Evolutionary conservation across 768 basidiomycete species (phyloP), one percentile per base, ranked within the genome.

Genomic region (Lentinula raphanica): DNA sequence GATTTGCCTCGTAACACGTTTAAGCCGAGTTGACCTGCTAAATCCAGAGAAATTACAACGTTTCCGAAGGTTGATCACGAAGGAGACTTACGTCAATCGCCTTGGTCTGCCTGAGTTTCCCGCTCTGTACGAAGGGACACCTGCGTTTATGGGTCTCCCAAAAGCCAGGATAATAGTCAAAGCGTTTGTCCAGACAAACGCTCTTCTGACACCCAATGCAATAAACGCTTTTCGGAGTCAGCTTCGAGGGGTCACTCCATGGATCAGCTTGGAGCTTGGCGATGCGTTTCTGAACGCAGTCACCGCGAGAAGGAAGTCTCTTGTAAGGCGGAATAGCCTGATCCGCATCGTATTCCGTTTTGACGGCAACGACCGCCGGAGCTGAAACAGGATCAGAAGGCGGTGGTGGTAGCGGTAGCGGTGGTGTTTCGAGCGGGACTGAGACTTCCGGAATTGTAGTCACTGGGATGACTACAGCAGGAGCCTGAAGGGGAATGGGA

Each of bases 111-210:
- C 15, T 25, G 3, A 28, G 27, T 31, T n/a, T 29, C 35, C 51
- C 54, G n/a, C n/a, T 46, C 25, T 44, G 54, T 7, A 56, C 54
- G n/a, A 28, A 39, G 1, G 56, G 56, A 49, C 56, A 57, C 15
- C 44, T 45, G 7, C 35, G 28, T 31, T 49, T 57, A 46, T 57
- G 56, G 8, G 44, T 57, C 29, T 48, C 44, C 56, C 56, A 57
- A 36, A 57, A 57, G 17, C 56, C 56, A 49, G 56, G 56, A 36
- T 57, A 57, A 25, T 57, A 57, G 23, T 57, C 56, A 19, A 48
- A 48, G 3, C 56, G 40, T 32, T 49, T 57, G 31, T 57, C 56
- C 32, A 57, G 39, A 35, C 35, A 45, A 35, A 57, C 46, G 4
- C 35, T 27, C 28, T 57, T 57, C 56, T 57, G 29, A 36, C 56